Percentiles rank a stretch among this genome's conserved stretches.
Evolutionary conservation across 2,329 filamentous ascomycete species (phyloP).

Genomic region (Cryphonectria parasitica): DNA sequence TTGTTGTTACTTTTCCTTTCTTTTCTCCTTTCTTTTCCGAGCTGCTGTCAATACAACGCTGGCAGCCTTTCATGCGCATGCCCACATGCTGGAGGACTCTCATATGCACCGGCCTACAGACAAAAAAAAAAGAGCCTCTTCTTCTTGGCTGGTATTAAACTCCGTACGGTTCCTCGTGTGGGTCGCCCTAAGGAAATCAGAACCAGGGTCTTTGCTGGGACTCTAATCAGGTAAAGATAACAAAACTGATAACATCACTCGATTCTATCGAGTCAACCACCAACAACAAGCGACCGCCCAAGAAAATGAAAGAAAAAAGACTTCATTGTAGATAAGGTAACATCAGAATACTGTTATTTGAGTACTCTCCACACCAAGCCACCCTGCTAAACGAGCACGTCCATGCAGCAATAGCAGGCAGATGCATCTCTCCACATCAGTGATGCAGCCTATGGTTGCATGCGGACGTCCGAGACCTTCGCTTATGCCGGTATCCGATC

Average conservation of each 20-base stretch:
- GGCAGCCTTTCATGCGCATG: background rate
- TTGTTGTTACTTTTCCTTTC: background rate
- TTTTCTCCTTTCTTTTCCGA: no score
- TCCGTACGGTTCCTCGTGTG: background rate
- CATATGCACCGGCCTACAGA: background rate
- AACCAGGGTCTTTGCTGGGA: background rate
- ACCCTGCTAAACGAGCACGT: background rate
- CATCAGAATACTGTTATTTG: no score
- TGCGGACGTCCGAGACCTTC: conserved; percentile 5
- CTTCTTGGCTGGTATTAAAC: background rate
- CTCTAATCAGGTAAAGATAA: conserved; percentile 8
- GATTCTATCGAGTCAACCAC: conserved; percentile 22
- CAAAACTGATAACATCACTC: conserved; percentile 12
- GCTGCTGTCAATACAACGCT: background rate
- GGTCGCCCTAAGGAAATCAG: background rate
- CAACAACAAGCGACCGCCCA: background rate
- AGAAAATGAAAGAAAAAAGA: background rate
- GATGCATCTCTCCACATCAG: background rate
- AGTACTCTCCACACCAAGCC: no score
- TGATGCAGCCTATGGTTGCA: background rate
- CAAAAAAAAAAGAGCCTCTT: background rate
- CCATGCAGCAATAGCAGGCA: background rate
- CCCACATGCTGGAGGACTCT: background rate
- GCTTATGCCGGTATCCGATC: conserved; percentile 8
- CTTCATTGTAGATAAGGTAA: no score